Percentiles rank a stretch among this genome's conserved stretches.
phyloP scores from a whole-genome alignment of 495 filamentous ascomycete genomes.

The Trypethelium eluteriae region DNA sequence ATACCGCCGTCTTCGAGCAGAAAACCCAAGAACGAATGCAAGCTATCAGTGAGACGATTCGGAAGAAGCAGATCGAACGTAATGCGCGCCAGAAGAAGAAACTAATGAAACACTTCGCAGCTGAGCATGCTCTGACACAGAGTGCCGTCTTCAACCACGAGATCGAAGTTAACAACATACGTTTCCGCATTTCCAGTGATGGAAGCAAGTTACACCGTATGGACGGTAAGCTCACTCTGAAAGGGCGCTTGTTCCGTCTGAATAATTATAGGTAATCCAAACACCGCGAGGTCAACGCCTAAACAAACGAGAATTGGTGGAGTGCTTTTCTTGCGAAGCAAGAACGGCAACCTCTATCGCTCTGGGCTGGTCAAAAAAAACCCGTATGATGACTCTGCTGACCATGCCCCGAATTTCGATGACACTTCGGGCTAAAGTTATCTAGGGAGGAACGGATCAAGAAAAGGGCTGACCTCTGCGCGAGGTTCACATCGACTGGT shows the following conservation, averaged over 20 bases:
- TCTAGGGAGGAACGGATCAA: slow-evolving; percentile 29
- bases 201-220: slow-evolving; percentile 79
- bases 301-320: slow-evolving; percentile 71
- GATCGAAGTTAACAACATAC: slow-evolving; percentile 64
- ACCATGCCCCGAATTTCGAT: neutral
- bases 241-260: slow-evolving; percentile 4
- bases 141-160: slow-evolving; percentile 47
- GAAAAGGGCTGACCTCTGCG: slow-evolving; percentile 77
- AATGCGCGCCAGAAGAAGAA: slow-evolving; percentile 20
- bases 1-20: slow-evolving; percentile 72
- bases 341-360: slow-evolving; percentile 83
- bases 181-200: slow-evolving; percentile 65
- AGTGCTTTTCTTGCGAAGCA: slow-evolving; percentile 80
- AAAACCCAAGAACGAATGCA: slow-evolving; percentile 59
- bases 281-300: slow-evolving; percentile 62
- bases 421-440: slow-evolving; percentile 6
- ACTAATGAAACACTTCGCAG: slow-evolving; percentile 37
- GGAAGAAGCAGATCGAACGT: slow-evolving; percentile 39
- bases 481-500: slow-evolving; percentile 87
- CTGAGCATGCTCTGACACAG: slow-evolving; percentile 21
- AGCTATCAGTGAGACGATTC: slow-evolving; percentile 65
- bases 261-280: slow-evolving; percentile 49
- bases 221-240: slow-evolving; percentile 49
- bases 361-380: slow-evolving; percentile 59
- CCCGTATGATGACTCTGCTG: slow-evolving; percentile 41